Evolutionary conservation across 2,329 filamentous ascomycete genomes (phyloP), one percentile per base, ranked within the genome.

Genomic region (Ramularia collo-cygni): DNA sequence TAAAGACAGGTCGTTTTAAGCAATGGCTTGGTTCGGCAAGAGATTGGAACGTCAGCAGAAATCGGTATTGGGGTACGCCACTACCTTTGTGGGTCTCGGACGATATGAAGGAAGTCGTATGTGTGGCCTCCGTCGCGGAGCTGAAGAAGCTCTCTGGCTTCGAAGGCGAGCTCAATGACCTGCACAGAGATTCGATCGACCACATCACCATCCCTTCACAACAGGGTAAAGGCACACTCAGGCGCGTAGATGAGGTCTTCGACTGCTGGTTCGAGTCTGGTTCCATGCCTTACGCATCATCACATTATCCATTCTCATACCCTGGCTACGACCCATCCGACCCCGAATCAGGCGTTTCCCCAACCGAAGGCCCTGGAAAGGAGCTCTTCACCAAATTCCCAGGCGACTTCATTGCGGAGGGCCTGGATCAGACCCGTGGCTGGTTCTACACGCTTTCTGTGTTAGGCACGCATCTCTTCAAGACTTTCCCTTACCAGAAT

Each of bases 221-320:
- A 64, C 75, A 82, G 65, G 89, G 89, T 52, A 94, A 90, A 59
- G 89, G 88, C 14, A 72, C 75, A n/a, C 69, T 95, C 47, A 81
- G 75, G 55, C 81, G 89, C 52, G 75, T 92, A 8, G 81, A 87
- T 37, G 88, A 95, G 61, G 86, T 95, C 4, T 95, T 95, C 54
- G 89, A 95, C 66, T 95, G 89, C 61, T 95, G 89, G 88, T 94
- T 95, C 48, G 89, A 95, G 64, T 95, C 88, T 30, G 89, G 89
- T 45, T 89, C 84, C 59, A 95, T 95, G 89, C 89, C 89, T 2
- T 95, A 94, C 59, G 85, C 86, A 29, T 88, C 83, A 51, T 79
- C 84, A 47, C 89, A 95, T 62, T 95, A 93, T 59, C 89, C 89
- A 5, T 95, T 95, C 58, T 84, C 90, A 65, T 92, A 92, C 57